Conservation (phyloP, 2,329 filamentous ascomycete species). For the Neofusicoccum laricinum region DNA sequence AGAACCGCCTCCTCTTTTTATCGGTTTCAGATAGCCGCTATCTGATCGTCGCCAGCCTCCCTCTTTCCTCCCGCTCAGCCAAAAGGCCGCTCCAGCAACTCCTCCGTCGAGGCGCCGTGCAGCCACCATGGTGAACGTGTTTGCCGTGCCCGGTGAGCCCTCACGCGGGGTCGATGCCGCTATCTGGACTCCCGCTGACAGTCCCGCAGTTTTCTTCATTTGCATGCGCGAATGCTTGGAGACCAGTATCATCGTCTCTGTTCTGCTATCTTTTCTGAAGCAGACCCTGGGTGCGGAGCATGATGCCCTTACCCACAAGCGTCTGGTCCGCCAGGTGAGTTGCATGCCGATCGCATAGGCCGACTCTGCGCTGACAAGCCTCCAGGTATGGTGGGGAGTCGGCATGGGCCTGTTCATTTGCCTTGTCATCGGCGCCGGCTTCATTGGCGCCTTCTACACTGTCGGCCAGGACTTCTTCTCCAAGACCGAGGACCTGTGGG, state of each 20-base stretch:
- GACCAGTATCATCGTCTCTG: constrained; percentile 79
- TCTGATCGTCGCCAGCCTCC: constrained; percentile 1
- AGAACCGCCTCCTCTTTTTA: constrained; percentile 3
- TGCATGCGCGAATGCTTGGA: constrained; percentile 84
- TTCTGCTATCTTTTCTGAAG: constrained; percentile 82
- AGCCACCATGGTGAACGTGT: constrained; percentile 61
- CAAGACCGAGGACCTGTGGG: constrained; percentile 71
- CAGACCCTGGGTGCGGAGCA: constrained; percentile 68
- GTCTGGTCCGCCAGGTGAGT: constrained; percentile 61
- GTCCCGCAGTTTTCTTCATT: constrained; percentile 71
- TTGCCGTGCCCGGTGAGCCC: constrained; percentile 63
- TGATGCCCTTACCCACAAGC: constrained; percentile 64
- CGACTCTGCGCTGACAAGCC: neutral
- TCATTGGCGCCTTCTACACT: constrained; percentile 73
- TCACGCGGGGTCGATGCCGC: neutral
- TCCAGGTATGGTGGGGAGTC: constrained; percentile 67
- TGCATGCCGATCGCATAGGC: neutral
- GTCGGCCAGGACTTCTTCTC: constrained; percentile 67
- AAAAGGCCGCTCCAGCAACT: constrained; percentile 2
- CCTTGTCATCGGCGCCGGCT: constrained; percentile 59
- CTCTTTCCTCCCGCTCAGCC: neutral
- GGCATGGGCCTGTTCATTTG: constrained; percentile 62
- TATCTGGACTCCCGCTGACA: neutral
- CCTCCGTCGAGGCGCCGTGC: constrained; percentile 11
- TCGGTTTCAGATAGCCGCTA: neutral